Percentiles rank a stretch among this genome's conserved stretches.
Evolutionary conservation across 345 rosid species (phyloP).

Genomic region (Gossypium turneri): DNA sequence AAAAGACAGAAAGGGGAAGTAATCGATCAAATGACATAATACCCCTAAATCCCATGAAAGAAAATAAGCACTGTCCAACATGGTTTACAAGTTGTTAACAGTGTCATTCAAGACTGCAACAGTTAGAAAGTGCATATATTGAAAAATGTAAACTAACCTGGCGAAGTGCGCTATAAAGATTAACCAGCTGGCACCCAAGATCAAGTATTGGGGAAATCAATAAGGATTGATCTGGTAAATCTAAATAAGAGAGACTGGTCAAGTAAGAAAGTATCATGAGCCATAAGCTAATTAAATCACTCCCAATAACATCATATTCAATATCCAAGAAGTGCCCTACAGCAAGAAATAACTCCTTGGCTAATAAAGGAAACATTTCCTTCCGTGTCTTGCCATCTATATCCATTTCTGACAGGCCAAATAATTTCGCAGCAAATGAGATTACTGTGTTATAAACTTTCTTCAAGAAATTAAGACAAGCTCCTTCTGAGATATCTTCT

Average conservation of each 20-base stretch:
- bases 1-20: conserved; percentile 1
- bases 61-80: conserved; percentile 1
- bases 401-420: conserved; percentile 27
- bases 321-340: conserved; percentile 60
- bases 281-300: conserved; percentile 68
- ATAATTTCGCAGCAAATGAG: conserved; percentile 45
- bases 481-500: conserved; percentile 78
- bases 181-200: conserved; percentile 71
- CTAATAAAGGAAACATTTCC: conserved; percentile 40
- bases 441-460: conserved; percentile 45
- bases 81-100: neutral
- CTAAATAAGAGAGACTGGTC: conserved; percentile 34
- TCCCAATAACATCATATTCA: conserved; percentile 70
- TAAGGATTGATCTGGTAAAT: conserved; percentile 30
- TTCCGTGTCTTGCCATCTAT: conserved; percentile 25
- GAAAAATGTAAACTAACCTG: conserved; percentile 58
- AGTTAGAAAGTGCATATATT: neutral
- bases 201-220: conserved; percentile 40
- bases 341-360: conserved; percentile 58
- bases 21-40: conserved; percentile 3
- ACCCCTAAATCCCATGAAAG: neutral
- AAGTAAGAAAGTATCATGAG: conserved; percentile 51
- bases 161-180: conserved; percentile 76
- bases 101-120: neutral
- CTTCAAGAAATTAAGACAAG: conserved; percentile 65